Base-by-base conservation (phyloP, 495 filamentous ascomycete genomes). In the Talaromyces proteolyticus region DNA sequence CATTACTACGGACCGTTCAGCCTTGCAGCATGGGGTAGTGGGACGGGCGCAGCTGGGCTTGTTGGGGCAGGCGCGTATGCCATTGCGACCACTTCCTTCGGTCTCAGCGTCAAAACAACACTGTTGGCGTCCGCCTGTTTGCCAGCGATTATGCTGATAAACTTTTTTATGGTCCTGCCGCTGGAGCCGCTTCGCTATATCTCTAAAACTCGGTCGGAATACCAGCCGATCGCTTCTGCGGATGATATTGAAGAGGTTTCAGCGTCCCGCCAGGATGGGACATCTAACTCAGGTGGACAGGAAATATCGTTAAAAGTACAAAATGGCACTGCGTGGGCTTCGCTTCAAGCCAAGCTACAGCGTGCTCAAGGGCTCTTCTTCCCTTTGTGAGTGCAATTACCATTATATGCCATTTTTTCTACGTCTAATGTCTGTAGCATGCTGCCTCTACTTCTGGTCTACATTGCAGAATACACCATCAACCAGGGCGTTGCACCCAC, bases 391-490 rank as follows among this genome's bases (percentile, higher is more conserved):
- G 79, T 66, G 47, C 8, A 51, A 53, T 23, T 36, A n/a, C 19
- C 3, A 48, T 45, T 12, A n/a, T 25, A 24, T 20, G 41, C 26
- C 48, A 41, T 19, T 44, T 24, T 34, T 11, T 19, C 24, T 44
- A 18, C 19, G 16, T 47, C 14, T 36, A 25, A 10, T 20, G 12
- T 17, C 71, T 26, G 69, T 70, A 85, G 89, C 61, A 96, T 97
- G 89, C 71, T 95, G 2, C 93, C 93, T 0, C 75, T 98, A 8
- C 70, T 96, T 37, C 69, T 98, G 20, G 93, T 98, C 48, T 98
- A 95, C 61, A 78, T 95, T 36, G 88, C 90, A 46, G 93, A 98
- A 73, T 97, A 96, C 63, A 91, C 88, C 52, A 95, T 96, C 66
- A 96, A 96, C 68, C 89, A 93, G 68, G 90, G 89, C 36, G 87